Percentiles rank a stretch among this genome's conserved stretches.
phyloP scores from a whole-genome alignment of 179 eudicot species.

The Carnegiea gigantea region DNA sequence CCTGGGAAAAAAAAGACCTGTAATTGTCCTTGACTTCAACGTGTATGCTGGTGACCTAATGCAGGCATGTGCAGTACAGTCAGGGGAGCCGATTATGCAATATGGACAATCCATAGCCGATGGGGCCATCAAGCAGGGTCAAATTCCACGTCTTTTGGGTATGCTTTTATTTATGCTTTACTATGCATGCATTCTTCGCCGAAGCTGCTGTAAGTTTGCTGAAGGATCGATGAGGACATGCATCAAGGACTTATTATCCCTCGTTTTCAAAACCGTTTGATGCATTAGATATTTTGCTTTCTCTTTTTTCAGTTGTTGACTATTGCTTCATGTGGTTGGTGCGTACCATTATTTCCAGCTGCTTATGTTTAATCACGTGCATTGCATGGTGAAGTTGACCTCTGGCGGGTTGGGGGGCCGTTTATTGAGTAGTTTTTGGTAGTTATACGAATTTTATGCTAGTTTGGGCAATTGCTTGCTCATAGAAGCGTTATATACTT shows the following conservation, averaged over 20 bases:
- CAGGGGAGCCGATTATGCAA: conserved; percentile 79
- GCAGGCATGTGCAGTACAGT: conserved; percentile 77
- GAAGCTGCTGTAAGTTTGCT: neutral
- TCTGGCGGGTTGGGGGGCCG: neutral
- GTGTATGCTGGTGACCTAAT: conserved; percentile 24
- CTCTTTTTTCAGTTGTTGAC: neutral
- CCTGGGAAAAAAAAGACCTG: neutral
- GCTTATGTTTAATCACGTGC: too few species aligned
- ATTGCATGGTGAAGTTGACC: too few species aligned
- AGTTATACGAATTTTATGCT: neutral
- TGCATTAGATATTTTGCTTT: neutral
- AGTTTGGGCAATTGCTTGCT: neutral
- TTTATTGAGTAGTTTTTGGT: neutral
- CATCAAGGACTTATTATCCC: neutral
- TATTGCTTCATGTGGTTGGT: neutral
- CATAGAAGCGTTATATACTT: too few species aligned
- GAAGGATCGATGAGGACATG: neutral
- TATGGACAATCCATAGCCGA: conserved; percentile 82
- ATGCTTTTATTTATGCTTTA: conserved; percentile 25
- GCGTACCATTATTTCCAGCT: neutral
- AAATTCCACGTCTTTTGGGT: conserved; percentile 97
- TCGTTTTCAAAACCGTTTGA: neutral
- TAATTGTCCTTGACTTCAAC: conserved; percentile 11
- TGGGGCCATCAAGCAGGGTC: conserved; percentile 60
- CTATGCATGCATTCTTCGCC: conserved; percentile 12